Evolutionary conservation across 306 rosid genomes (phyloP), one percentile per base, ranked within the genome.

Genomic region (Castanea mollissima): DNA sequence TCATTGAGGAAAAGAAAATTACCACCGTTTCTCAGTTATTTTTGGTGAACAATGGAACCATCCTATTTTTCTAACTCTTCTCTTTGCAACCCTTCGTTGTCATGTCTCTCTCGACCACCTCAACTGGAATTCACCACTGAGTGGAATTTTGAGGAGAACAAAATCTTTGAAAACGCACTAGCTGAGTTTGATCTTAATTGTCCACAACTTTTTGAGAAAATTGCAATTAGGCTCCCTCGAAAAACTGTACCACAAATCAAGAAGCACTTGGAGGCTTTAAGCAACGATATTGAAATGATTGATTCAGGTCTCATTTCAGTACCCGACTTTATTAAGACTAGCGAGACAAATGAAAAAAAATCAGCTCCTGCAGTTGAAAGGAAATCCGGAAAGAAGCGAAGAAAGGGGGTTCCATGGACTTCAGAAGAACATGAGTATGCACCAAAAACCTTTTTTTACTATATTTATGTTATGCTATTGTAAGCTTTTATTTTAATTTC

Each of bases 111-210:
- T 49, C 54, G 16, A 49, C 54, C 16, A 49, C 16, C 54, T 49
- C 54, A 49, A 49, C 54, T 49, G 12, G 54, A 49, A 49, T 49
- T 11, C 54, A 49, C 16, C 54, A 49, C 54, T 49, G 54, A 74
- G 9, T 74, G 78, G 78, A 58, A 13, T 38, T 74, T 59, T 14
- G 78, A 59, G 52, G 78, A 74, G 57, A 59, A 58, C 38, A 74
- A 74, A 20, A 58, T n/a, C 13, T 74, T 74, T 41, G 78, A 74
- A 31, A 41, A 1, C 5, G 70, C 70, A 0, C 4, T 74, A 5
- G 78, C 41, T 2, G 57, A 38, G 35, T 35, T 59, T 5, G 70
- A 59, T 38, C 20, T 59, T 21, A 57, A 29, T 59, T 44, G 23
- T 46, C 18, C 23, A 4, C 41, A 55, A 18, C 35, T 38, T 19